phyloP scores from a whole-genome alignment of 352 stramenopile species.

The Globisporangium iwayamae region DNA sequence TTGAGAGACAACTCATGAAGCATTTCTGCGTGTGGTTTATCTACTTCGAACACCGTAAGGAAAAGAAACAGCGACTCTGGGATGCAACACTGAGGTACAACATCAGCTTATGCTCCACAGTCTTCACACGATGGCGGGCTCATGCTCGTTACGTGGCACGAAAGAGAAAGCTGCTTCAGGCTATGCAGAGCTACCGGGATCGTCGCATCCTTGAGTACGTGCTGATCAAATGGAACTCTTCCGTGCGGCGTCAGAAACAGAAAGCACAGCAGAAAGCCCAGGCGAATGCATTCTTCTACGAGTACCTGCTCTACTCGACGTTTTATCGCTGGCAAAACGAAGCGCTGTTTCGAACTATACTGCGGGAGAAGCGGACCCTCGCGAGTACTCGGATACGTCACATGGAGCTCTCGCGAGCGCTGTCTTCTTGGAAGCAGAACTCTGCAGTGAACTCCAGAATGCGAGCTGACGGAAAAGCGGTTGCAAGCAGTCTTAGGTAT shows the following conservation, averaged over 20 bases:
- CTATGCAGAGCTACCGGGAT: not conserved
- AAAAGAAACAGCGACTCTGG: not conserved
- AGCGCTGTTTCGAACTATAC: not conserved
- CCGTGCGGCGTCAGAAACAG: not conserved
- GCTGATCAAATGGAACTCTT: not conserved
- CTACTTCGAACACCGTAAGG: not conserved
- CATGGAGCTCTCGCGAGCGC: not conserved
- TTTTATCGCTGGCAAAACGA: slow-evolving; percentile 32
- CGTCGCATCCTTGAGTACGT: not conserved
- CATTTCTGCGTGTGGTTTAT: slow-evolving; percentile 8
- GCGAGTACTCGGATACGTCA: not conserved
- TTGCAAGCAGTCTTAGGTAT: not conserved
- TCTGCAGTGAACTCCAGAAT: not conserved
- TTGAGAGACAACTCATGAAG: not conserved
- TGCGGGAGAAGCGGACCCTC: slow-evolving; percentile 6
- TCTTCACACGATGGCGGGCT: not conserved
- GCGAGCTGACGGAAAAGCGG: not conserved
- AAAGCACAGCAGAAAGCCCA: slow-evolving; percentile 1
- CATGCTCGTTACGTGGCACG: not conserved
- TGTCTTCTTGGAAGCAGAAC: not conserved
- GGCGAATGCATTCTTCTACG: slow-evolving; percentile 24
- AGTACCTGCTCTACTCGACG: slow-evolving; percentile 24
- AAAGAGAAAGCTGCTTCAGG: not conserved
- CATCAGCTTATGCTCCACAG: not conserved
- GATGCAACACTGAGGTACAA: not conserved